Evolutionary conservation across 768 basidiomycete genomes (phyloP).

Genomic region (Lanmaoa pseudosensibilis): DNA sequence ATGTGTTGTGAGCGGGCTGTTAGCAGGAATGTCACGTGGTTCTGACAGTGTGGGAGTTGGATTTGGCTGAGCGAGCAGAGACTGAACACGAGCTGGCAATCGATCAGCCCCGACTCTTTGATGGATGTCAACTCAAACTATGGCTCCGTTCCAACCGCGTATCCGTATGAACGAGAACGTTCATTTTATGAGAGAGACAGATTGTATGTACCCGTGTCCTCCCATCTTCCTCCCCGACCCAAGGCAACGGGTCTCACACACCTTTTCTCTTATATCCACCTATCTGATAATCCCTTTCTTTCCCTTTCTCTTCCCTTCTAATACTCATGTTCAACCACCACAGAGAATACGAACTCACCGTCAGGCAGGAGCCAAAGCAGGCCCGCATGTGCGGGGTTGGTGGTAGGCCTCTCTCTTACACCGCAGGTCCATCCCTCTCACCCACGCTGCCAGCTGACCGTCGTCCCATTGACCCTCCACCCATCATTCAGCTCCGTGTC

Average conservation of each 20-base stretch:
- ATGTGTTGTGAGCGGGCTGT: too few species aligned
- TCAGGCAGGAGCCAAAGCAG: conserved; percentile 91
- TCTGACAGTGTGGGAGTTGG: conserved; percentile 12
- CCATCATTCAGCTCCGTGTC: conserved; percentile 92
- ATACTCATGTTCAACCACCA: conserved; percentile 7
- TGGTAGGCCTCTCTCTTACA: conserved; percentile 54
- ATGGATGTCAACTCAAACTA: conserved; percentile 30
- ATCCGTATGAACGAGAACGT: conserved; percentile 32
- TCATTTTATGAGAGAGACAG: conserved; percentile 36
- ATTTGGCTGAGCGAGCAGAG: not conserved
- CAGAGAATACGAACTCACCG: conserved; percentile 83
- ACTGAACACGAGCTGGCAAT: not conserved
- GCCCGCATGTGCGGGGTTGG: conserved; percentile 89
- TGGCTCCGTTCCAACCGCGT: conserved; percentile 26
- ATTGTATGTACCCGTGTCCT: conserved; percentile 28
- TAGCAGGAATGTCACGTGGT: conserved; percentile 14
- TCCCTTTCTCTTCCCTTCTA: not conserved
- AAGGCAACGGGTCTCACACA: conserved; percentile 1
- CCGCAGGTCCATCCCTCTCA: not conserved
- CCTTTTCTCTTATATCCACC: conserved; percentile 3
- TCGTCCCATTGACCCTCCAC: conserved; percentile 95
- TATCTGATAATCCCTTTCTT: conserved; percentile 15
- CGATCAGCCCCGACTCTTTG: conserved; percentile 16
- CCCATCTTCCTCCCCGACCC: conserved; percentile 5
- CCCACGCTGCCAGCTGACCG: conserved; percentile 67